phyloP scores from a whole-genome alignment of 202 grass and related monocot genomes.

The Carex arenaria region DNA sequence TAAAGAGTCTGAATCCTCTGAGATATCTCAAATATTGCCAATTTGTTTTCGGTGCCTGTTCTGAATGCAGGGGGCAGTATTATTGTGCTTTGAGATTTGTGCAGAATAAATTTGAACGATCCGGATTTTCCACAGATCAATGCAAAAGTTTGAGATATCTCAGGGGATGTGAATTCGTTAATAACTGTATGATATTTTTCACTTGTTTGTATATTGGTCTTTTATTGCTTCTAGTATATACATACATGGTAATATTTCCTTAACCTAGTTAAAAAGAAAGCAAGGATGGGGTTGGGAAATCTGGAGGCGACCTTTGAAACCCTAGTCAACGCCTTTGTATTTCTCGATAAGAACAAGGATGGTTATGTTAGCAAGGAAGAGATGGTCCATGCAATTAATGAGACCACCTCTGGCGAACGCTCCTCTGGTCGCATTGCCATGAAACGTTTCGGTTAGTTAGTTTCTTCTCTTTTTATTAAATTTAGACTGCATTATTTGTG shows the following conservation, averaged over 20 bases:
- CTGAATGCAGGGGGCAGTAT: no score
- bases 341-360: conserved; percentile 94
- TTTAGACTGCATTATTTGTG: not conserved
- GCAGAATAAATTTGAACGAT: no score
- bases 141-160: no score
- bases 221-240: not conserved
- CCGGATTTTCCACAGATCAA: no score
- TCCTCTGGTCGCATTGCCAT: conserved; percentile 89
- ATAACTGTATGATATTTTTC: not conserved
- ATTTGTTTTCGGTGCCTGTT: no score
- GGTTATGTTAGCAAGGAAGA: conserved; percentile 94
- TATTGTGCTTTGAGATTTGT: no score
- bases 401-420: conserved; percentile 79
- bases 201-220: not conserved
- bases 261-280: conserved; percentile 55
- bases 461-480: conserved; percentile 7
- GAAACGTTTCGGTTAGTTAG: conserved; percentile 85
- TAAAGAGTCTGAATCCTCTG: no score
- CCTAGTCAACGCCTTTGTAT: conserved; percentile 91
- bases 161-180: no score
- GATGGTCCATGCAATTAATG: conserved; percentile 91
- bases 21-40: no score
- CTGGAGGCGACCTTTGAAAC: conserved; percentile 81
- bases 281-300: conserved; percentile 67
- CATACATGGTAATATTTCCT: conserved; percentile 33